Conservation (phyloP, 73 alveolate species). For the Tetrahymena malaccensis region DNA sequence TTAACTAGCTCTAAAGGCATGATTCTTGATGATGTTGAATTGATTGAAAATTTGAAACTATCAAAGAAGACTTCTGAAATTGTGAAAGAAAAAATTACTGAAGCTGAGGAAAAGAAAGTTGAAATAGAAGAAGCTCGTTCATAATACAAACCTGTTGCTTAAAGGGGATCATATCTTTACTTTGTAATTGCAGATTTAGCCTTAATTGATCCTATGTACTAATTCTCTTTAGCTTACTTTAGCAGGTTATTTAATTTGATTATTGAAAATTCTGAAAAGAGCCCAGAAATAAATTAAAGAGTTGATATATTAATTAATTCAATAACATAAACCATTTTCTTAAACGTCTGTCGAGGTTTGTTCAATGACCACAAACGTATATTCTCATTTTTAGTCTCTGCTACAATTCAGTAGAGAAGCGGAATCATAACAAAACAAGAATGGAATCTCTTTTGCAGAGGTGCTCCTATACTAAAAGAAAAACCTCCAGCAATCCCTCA, state of each 20-base stretch:
- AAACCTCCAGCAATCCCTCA: slow-evolving; percentile 73
- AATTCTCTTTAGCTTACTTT: slow-evolving; percentile 87
- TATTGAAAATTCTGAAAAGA: slow-evolving; percentile 60
- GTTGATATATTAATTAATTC: slow-evolving; percentile 65
- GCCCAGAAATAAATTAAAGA: slow-evolving; percentile 61
- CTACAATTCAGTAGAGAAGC: slow-evolving; percentile 58
- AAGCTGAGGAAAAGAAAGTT: slow-evolving; percentile 76
- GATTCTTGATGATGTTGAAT: slow-evolving; percentile 81
- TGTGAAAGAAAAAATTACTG: slow-evolving; percentile 67
- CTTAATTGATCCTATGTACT: slow-evolving; percentile 94
- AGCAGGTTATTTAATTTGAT: slow-evolving; percentile 66
- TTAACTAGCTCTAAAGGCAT: slow-evolving; percentile 82
- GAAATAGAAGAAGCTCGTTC: slow-evolving; percentile 81
- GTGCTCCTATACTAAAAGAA: slow-evolving; percentile 49
- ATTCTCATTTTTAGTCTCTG: slow-evolving; percentile 81
- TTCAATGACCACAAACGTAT: slow-evolving; percentile 87
- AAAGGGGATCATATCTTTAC: slow-evolving; percentile 80
- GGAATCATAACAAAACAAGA: slow-evolving; percentile 64
- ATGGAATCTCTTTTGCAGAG: slow-evolving; percentile 90
- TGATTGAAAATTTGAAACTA: slow-evolving; percentile 73
- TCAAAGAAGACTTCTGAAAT: slow-evolving; percentile 78
- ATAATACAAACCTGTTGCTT: slow-evolving; percentile 76
- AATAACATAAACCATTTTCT: slow-evolving; percentile 77
- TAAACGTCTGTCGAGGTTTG: slow-evolving; percentile 93
- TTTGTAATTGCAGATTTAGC: slow-evolving; percentile 92